Evolutionary conservation across 306 rosid genomes (phyloP), one percentile per base, ranked within the genome.

Genomic region (Quercus cerris): DNA sequence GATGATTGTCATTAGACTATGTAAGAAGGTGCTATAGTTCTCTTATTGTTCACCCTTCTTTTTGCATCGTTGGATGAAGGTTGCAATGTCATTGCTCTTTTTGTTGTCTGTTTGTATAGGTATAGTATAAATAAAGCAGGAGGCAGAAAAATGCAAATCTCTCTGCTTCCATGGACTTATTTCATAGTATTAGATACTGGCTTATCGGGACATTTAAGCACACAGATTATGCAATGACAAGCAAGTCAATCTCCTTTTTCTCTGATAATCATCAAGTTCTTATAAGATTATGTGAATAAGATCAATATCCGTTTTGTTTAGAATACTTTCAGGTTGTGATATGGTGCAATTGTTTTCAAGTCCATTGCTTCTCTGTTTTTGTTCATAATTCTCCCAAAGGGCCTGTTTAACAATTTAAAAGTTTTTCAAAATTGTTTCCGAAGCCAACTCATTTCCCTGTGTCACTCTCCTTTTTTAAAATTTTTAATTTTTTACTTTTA

Each of bases 101-200:
- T 70, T 81, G 76, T 71, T 77, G 55, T 80, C 51, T 73, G 89
- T 86, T 75, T 75, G 79, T 81, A 90, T 84, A 78, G 87, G 80
- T 77, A 59, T 78, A 61, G 46, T 79, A 80, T 87, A 61, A 90
- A 86, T 84, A 88, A 90, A 70, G 79, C 79, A 78, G 85, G 87
- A 74, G 41, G 81, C 71, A 76, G 54, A 46, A 84, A 72, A 76
- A 74, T 35, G 63, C 54, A 81, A 80, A 67, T 70, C 73, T 88
- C 19, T 74, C 83, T 71, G 73, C 77, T 70, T 74, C 55, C 71
- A 20, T 59, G 71, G 30, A 63, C 55, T 75, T 30, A 61, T 59
- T 14, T 76, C 78, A 70, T 77, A 56, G 72, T 70, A 54, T 56
- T 70, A 58, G 82, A 61, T 68, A 49, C 70, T 76, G 77, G 33